phyloP scores from a whole-genome alignment of 164 flowering plant genomes.

The Saururus chinensis region DNA sequence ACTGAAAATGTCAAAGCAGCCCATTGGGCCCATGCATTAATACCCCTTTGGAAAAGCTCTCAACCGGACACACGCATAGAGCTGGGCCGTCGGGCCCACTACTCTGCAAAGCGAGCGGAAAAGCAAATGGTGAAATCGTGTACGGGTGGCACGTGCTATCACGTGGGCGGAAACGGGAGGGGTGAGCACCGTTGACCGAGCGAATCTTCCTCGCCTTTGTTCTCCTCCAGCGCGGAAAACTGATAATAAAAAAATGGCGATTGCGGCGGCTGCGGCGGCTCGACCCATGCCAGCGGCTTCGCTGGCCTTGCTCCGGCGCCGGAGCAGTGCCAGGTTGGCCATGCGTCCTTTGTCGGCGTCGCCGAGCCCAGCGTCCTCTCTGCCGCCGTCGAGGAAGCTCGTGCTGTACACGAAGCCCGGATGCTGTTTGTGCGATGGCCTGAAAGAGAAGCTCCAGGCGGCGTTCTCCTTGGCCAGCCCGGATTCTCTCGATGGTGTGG shows the following conservation, averaged over 20 bases:
- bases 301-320: background rate
- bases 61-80: too few species aligned
- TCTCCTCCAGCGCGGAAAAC: too few species aligned
- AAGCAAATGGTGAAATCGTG: too few species aligned
- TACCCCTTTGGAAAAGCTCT: too few species aligned
- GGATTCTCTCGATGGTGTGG: constrained; percentile 59
- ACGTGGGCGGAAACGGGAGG: too few species aligned
- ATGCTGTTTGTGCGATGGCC: constrained; percentile 97
- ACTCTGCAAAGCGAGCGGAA: background rate
- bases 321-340: background rate
- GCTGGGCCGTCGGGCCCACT: too few species aligned
- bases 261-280: background rate
- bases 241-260: too few species aligned
- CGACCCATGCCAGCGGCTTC: background rate
- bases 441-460: constrained; percentile 80
- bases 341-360: background rate
- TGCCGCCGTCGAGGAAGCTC: constrained; percentile 25
- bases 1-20: background rate
- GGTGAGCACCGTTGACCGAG: too few species aligned
- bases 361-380: background rate
- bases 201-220: too few species aligned
- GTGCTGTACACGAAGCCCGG: constrained; percentile 84
- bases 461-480: constrained; percentile 59
- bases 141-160: background rate
- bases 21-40: too few species aligned